Conservation (phyloP, 306 rosid species). For the Ammopiptanthus mongolicus region DNA sequence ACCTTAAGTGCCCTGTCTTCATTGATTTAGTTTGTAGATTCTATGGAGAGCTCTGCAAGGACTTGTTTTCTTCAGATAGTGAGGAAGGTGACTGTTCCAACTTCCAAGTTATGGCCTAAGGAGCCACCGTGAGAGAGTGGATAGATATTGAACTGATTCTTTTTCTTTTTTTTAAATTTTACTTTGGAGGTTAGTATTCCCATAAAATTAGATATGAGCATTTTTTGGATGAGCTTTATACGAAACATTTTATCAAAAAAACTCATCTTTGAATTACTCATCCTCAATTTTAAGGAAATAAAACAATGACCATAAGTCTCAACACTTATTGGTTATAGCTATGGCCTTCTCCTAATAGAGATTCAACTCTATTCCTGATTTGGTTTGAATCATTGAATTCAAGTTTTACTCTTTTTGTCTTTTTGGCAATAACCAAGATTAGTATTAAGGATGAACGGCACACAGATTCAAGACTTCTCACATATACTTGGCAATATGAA, state of each 20-base stretch:
- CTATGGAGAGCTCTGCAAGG: constrained; percentile 90
- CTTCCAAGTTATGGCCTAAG: constrained; percentile 18
- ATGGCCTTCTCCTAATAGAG: not conserved
- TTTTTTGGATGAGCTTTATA: not conserved
- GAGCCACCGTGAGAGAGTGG: not conserved
- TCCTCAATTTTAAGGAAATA: not conserved
- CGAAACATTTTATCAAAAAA: not conserved
- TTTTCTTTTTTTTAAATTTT: not conserved
- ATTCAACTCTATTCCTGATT: not conserved
- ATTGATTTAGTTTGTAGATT: constrained; percentile 72
- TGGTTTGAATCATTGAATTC: not conserved
- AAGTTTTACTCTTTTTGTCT: not conserved
- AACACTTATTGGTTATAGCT: not conserved
- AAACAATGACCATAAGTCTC: not conserved
- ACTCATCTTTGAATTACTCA: not conserved
- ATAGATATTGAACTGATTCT: not conserved
- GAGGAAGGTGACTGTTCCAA: constrained; percentile 26
- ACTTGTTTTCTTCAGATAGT: constrained; percentile 56
- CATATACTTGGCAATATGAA: not conserved
- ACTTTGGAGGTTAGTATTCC: not conserved
- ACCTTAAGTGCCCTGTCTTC: constrained; percentile 68
- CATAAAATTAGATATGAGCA: not conserved
- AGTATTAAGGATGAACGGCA: not conserved
- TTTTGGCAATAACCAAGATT: constrained; percentile 1
- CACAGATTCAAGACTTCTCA: not conserved